Percentiles rank a stretch among this genome's conserved stretches.
Conservation (phyloP, 176 grass and related monocot genomes). For the Raddia distichophylla region DNA sequence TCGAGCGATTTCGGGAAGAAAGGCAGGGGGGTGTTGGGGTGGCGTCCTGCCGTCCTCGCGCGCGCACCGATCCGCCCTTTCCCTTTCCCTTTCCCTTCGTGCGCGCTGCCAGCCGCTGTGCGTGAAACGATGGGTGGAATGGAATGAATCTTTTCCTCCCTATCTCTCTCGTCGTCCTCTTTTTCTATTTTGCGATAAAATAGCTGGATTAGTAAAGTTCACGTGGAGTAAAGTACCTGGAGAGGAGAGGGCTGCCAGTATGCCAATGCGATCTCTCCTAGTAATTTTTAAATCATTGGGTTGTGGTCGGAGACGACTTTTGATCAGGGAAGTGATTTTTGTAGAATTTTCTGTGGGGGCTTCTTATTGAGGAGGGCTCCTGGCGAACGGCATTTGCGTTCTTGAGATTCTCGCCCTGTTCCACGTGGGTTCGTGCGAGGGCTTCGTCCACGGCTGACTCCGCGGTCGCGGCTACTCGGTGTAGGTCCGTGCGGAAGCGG, state of each 20-base stretch:
- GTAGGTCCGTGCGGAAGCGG: not conserved
- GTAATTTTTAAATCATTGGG: not conserved
- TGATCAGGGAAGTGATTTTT: not conserved
- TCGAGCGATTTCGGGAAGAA: slow-evolving; percentile 1
- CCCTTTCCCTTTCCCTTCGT: not conserved
- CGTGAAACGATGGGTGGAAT: not conserved
- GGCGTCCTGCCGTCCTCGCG: not conserved
- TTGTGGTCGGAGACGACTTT: slow-evolving; percentile 44
- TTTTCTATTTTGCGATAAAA: not conserved
- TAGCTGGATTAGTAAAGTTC: not conserved
- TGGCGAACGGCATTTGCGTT: not conserved
- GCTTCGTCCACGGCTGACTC: too few relatives aligned
- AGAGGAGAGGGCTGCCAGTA: too few relatives aligned
- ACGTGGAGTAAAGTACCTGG: not conserved
- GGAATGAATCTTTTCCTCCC: slow-evolving; percentile 8
- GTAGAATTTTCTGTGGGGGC: too few relatives aligned
- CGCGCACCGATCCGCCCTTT: not conserved
- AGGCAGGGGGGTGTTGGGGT: not conserved
- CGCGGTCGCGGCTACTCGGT: too few relatives aligned
- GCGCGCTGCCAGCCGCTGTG: not conserved
- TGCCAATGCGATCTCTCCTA: not conserved
- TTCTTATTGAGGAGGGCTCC: not conserved
- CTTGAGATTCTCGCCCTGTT: not conserved
- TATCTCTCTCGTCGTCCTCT: too few relatives aligned
- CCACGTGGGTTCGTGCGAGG: too few relatives aligned